Evolutionary conservation across 23 red algal species (phyloP), one percentile per base, ranked within the genome.

Genomic region (Gracilaria gracilis): DNA sequence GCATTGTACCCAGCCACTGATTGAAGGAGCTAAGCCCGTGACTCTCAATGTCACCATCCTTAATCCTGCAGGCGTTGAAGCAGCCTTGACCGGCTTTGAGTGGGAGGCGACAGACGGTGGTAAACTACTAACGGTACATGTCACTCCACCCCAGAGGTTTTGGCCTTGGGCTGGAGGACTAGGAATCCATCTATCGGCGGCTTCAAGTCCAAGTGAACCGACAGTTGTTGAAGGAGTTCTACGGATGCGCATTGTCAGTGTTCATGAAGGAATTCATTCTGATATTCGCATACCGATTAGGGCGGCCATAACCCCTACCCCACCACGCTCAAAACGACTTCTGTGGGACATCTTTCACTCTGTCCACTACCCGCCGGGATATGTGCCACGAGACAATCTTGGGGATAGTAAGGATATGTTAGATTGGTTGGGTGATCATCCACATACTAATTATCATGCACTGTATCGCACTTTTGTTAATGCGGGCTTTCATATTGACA

Each of bases 401-500:
- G 79, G n/a, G 23, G 92, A 98, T 24, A 49, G 40, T 16, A 94
- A 92, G 70, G 82, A 93, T 81, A 91, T 91, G 84, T 77, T 98
- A 11, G 96, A 98, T 62, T 93, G 91, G 90, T 71, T 98, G 35
- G 96, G 96, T 35, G 96, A 98, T 81, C 96, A 95, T 67, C 96
- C 96, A 27, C 93, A 95, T 42, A 94, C 96, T 11, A 98, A 98
- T 39, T 98, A 88, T 85, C 90, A 95, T 23, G 78, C 33, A 14
- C 25, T 98, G 16, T 95, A 67, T 53, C 79, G 87, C 4, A 71
- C 42, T 12, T 87, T 98, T 44, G 28, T 61, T 24, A 23, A 67
- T 3, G 69, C 46, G 13, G 88, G 92, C 1, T 98, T 91, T 50
- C 65, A 81, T n/a, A 77, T 96, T 58, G 94, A 96, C 82, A 79